A percentile compares a stretch with the other conserved stretches of the same genome.
These are phyloP conservation scores for Cordyceps cateniannulata DNA, from an alignment of 2,329 filamentous ascomycete species.

Conservation along the genomic window DNA sequence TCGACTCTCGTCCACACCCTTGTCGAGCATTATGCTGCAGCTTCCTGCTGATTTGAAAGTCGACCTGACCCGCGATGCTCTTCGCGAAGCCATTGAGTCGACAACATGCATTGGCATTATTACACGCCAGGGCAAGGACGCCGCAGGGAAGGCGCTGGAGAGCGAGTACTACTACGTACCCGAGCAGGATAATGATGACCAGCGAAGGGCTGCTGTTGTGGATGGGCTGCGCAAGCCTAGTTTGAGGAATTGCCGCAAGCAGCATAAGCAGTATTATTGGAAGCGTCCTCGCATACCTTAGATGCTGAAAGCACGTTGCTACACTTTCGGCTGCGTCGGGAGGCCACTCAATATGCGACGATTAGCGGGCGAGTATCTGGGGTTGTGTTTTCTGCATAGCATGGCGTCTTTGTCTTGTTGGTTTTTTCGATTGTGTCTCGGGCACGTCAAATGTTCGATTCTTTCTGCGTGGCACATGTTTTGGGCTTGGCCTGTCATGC, in stretches of 20 bases:
- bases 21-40: constrained; percentile 83
- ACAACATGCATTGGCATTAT: constrained; percentile 84
- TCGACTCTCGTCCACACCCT: constrained; percentile 80
- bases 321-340: neutral
- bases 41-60: constrained; percentile 63
- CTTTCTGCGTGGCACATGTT: neutral
- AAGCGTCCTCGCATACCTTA: constrained; percentile 56
- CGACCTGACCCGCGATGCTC: constrained; percentile 52
- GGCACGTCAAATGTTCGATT: neutral
- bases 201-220: constrained; percentile 74
- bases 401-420: constrained; percentile 6
- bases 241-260: constrained; percentile 82
- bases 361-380: neutral
- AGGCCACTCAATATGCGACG: neutral
- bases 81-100: constrained; percentile 66
- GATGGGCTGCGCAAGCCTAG: constrained; percentile 84
- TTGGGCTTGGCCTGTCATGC: neutral
- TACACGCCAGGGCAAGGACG: constrained; percentile 85
- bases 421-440: neutral
- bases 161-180: constrained; percentile 97
- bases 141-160: constrained; percentile 86
- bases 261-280: constrained; percentile 84
- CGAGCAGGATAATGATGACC: constrained; percentile 74
- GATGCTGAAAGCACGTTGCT: constrained; percentile 11
- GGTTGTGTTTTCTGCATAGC: constrained; percentile 9